Evolutionary conservation across 352 stramenopile genomes (phyloP), one percentile per base, ranked within the genome.

Genomic region (Peronospora belbahrii): DNA sequence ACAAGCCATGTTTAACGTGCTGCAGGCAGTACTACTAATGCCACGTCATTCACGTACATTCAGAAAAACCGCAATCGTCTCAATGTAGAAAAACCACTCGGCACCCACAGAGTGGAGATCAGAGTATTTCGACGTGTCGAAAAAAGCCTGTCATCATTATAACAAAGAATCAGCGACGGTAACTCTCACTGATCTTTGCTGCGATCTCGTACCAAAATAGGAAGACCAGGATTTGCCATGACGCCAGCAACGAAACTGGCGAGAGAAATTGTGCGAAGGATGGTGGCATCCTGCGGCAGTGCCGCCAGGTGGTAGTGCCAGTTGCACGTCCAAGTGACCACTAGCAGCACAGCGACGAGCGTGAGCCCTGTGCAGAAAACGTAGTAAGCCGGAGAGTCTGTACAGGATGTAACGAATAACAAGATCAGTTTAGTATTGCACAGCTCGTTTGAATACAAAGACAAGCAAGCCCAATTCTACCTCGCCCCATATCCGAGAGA

Each of bases 51-150:
- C 10, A 53, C 65, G 37, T 63, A 82, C 72, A 45, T 84, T 81
- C 5, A 65, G 41, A 25, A 79, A 40, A 24, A 76, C 50, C 13
- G 72, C 72, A 6, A 78, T 55, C 4, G 72, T 61, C 19, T 81
- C 64, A 40, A 76, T 52, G 44, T 65, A 66, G 39, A 84, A 84
- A 52, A 84, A 84, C 57, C 65, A 80, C 46, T 73, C 61, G n/a
- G 72, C 72, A 13, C 63, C 62, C 7, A 55, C 51, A 48, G 62
- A 48, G 39, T 84, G 72, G 22, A 73, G 53, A 2, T 32, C 15
- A 0, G 69, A 48, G 45, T 75, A 67, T 43, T 57, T 71, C 0
- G 66, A 70, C 13, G 70, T 79, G 42, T 79, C 68, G 11, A 78
- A 83, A 49, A 79, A 75, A 3, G 62, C 67, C 62, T 72, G 37